Evolutionary conservation across 805 yeast species (phyloP).

Genomic region (Zygosaccharomyces bailii): DNA sequence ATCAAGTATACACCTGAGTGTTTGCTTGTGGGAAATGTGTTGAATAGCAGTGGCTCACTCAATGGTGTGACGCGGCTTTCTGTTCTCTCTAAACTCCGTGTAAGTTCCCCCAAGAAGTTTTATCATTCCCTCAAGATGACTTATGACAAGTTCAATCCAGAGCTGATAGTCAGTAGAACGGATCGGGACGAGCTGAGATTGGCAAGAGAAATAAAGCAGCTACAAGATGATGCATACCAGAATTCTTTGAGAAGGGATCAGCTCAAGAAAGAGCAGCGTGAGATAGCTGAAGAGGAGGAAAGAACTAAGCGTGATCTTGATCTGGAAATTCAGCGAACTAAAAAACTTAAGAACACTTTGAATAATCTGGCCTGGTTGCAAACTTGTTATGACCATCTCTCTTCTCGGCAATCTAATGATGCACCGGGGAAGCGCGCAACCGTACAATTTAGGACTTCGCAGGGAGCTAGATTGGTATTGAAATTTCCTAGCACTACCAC

Average conservation of each 20-base stretch:
- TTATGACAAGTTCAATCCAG: constrained; percentile 57
- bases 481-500: constrained; percentile 23
- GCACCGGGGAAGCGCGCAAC: constrained; percentile 18
- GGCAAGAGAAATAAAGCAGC: constrained; percentile 54
- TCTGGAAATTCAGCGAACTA: constrained; percentile 12
- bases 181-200: constrained; percentile 59
- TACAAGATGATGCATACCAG: constrained; percentile 67
- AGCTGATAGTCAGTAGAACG: constrained; percentile 52
- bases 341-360: constrained; percentile 19
- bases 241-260: constrained; percentile 57
- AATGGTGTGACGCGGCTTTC: constrained; percentile 37
- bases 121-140: constrained; percentile 40
- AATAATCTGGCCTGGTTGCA: constrained; percentile 26
- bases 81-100: constrained; percentile 31
- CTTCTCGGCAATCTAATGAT: constrained; percentile 1
- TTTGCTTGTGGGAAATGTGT: constrained; percentile 52
- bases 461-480: constrained; percentile 31
- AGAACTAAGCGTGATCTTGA: constrained; percentile 7
- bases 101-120: constrained; percentile 34
- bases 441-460: constrained; percentile 33
- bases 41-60: constrained; percentile 40
- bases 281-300: constrained; percentile 21
- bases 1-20: constrained; percentile 55
- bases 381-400: constrained; percentile 16
- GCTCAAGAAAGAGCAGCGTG: constrained; percentile 47